Conservation (phyloP, 129 eudicot species). For the Chrysanthemum seticuspe region DNA sequence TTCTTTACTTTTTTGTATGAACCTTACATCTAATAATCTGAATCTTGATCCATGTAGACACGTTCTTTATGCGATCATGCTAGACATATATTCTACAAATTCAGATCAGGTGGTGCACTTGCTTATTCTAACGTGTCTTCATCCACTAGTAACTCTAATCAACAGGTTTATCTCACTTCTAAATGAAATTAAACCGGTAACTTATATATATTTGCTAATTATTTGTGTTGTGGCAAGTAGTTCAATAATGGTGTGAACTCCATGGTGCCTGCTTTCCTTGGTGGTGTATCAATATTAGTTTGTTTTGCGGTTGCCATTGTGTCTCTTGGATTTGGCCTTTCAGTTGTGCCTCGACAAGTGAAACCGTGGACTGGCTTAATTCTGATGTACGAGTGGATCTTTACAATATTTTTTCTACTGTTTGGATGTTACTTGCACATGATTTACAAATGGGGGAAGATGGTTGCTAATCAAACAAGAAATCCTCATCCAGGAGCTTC, state of each 20-base stretch:
- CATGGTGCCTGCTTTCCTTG: conserved; percentile 68
- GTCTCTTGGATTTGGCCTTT: conserved; percentile 70
- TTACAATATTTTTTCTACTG: conserved; percentile 62
- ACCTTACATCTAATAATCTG: not conserved
- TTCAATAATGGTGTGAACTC: conserved; percentile 51
- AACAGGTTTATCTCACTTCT: conserved; percentile 38
- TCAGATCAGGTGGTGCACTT: conserved; percentile 65
- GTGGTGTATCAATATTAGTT: conserved; percentile 56
- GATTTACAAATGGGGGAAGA: conserved; percentile 73
- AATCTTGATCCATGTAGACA: conserved; percentile 40
- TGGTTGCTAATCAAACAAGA: conserved; percentile 53
- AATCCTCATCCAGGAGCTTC: conserved; percentile 48
- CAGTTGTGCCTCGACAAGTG: conserved; percentile 85
- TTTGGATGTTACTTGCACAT: conserved; percentile 77
- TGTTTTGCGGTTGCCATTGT: conserved; percentile 62
- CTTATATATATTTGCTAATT: not conserved
- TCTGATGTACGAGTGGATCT: conserved; percentile 93
- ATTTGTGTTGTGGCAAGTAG: conserved; percentile 29
- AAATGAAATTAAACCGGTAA: not conserved
- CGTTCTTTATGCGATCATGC: conserved; percentile 69
- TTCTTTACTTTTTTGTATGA: conserved; percentile 29
- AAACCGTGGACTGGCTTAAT: conserved; percentile 92
- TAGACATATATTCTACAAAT: conserved; percentile 70
- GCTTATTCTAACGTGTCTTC: conserved; percentile 69
- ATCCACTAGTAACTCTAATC: conserved; percentile 52